A percentile compares a stretch with the other conserved stretches of the same genome.
Conservation (phyloP, 2,329 filamentous ascomycete genomes). For the Onygenales sp. region DNA sequence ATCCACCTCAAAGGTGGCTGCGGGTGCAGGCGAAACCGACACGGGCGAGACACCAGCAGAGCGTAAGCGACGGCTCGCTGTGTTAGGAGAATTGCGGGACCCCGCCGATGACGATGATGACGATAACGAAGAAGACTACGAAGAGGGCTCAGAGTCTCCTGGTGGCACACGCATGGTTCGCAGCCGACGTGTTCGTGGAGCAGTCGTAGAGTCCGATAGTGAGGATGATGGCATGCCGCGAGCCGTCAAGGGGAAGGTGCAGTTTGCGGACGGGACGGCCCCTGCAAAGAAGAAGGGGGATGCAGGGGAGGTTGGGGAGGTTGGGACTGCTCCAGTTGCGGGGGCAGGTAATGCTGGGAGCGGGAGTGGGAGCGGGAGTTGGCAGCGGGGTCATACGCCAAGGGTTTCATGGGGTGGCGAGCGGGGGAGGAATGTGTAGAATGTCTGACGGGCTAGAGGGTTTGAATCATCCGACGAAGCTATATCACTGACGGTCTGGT, state of each 20-base stretch:
- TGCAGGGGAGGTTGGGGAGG: slow-evolving; percentile 7
- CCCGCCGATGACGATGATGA: slow-evolving; percentile 20
- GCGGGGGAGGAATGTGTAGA: slow-evolving; percentile 2
- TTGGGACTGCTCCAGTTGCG: slow-evolving; percentile 4
- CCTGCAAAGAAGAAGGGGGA: slow-evolving; percentile 16
- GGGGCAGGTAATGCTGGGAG: slow-evolving; percentile 6
- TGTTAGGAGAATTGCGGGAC: slow-evolving; percentile 26
- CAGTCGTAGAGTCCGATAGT: slow-evolving; percentile 14
- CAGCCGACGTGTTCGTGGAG: slow-evolving; percentile 16
- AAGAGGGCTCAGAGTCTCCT: slow-evolving; percentile 11
- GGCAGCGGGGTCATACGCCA: neutral
- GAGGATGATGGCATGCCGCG: slow-evolving; percentile 19
- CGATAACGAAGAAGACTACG: slow-evolving; percentile 3
- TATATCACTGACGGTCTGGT: neutral
- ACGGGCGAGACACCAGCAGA: slow-evolving; percentile 37
- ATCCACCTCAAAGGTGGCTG: neutral
- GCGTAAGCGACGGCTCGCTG: slow-evolving; percentile 36
- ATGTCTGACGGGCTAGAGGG: neutral
- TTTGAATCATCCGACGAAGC: neutral
- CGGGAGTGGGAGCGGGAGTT: slow-evolving; percentile 5
- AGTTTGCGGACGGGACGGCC: slow-evolving; percentile 24
- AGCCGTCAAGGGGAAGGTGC: slow-evolving; percentile 19
- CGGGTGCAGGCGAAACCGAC: slow-evolving; percentile 11
- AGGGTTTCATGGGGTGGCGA: slow-evolving; percentile 8
- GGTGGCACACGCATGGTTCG: slow-evolving; percentile 9